These are phyloP conservation scores for Vitis cinerea DNA, from an alignment of 164 flowering plant species.

Conservation along the genomic window DNA sequence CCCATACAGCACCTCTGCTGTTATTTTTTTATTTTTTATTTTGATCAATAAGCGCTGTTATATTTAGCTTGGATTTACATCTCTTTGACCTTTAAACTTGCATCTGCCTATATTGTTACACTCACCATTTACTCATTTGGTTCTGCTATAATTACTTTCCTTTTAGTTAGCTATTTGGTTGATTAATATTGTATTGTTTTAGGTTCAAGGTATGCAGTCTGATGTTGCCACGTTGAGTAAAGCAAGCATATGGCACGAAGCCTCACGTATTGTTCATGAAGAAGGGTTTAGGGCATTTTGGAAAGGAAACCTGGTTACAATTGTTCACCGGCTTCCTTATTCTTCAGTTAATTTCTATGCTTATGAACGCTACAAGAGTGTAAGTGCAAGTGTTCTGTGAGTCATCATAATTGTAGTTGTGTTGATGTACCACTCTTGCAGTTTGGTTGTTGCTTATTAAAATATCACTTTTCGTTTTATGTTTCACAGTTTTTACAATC, in stretches of 20 bases:
- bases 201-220: slow-evolving; percentile 93
- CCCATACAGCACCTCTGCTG: no score
- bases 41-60: no score
- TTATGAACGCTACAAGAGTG: slow-evolving; percentile 74
- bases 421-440: background rate
- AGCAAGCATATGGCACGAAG: slow-evolving; percentile 72
- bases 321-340: slow-evolving; percentile 88
- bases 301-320: slow-evolving; percentile 85
- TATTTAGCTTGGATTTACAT: no score
- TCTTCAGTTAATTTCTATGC: slow-evolving; percentile 77
- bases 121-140: background rate
- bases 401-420: background rate
- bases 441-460: background rate
- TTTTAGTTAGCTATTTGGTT: background rate
- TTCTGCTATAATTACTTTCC: background rate
- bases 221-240: slow-evolving; percentile 58
- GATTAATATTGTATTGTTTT: background rate
- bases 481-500: slow-evolving; percentile 56
- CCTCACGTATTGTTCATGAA: slow-evolving; percentile 66
- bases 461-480: background rate
- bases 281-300: slow-evolving; percentile 89
- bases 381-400: slow-evolving; percentile 24
- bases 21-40: no score
- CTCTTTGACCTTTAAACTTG: no score
- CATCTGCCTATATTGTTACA: no score